These are phyloP conservation scores for Arthroderma sp. DNA, from an alignment of 2,329 filamentous ascomycete genomes.

Conservation along the genomic window DNA sequence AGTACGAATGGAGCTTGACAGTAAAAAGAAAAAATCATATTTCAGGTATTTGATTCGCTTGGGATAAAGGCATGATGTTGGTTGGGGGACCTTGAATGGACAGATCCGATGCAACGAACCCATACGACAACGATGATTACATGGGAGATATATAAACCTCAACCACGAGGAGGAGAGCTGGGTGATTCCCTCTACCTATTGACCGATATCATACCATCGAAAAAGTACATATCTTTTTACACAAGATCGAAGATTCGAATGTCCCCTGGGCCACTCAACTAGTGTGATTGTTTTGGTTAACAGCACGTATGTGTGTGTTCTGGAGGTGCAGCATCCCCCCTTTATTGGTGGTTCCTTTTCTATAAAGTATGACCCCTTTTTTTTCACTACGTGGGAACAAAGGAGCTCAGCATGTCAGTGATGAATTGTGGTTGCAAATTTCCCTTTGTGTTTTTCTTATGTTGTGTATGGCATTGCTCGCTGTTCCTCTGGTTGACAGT, in stretches of 20 bases:
- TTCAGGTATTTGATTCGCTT: conserved; percentile 1
- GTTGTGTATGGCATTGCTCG: conserved; percentile 7
- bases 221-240: background rate
- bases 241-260: background rate
- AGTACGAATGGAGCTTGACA: background rate
- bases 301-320: background rate
- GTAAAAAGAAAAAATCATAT: background rate
- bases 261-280: background rate
- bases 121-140: background rate
- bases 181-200: background rate
- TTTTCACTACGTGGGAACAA: conserved; percentile 6
- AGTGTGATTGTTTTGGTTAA: background rate
- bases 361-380: background rate
- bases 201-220: background rate
- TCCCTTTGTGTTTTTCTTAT: conserved; percentile 11
- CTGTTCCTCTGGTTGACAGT: background rate
- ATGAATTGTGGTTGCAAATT: conserved; percentile 9
- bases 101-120: background rate
- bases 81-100: background rate
- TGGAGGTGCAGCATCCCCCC: background rate
- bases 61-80: conserved; percentile 1
- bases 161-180: background rate
- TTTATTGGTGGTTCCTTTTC: background rate
- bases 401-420: conserved; percentile 4
- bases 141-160: background rate